Conservation (phyloP, 345 rosid genomes). For the Erucastrum elatum region DNA sequence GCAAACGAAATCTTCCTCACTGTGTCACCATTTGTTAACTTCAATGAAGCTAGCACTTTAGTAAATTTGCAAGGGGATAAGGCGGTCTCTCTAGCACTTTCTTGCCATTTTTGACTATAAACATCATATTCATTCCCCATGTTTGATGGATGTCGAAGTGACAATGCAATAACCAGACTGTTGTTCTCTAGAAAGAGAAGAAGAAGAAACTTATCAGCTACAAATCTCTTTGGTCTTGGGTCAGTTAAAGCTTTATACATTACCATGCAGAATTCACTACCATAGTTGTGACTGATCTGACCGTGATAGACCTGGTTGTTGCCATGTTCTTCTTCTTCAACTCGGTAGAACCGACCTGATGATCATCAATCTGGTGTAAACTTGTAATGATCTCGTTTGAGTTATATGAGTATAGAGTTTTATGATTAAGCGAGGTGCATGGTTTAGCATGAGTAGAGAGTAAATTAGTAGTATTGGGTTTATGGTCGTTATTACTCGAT, state of each 20-base stretch:
- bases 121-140: conserved; percentile 78
- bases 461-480: conserved; percentile 28
- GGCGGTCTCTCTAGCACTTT: conserved; percentile 61
- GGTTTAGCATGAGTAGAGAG: conserved; percentile 31
- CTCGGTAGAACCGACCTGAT: neutral
- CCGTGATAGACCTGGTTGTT: neutral
- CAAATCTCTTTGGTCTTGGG: conserved; percentile 2
- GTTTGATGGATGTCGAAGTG: conserved; percentile 75
- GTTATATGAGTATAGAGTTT: neutral
- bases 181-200: conserved; percentile 31
- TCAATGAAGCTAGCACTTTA: conserved; percentile 53
- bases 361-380: neutral
- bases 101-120: conserved; percentile 70
- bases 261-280: conserved; percentile 28
- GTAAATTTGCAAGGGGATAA: conserved; percentile 74
- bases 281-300: conserved; percentile 6
- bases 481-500: conserved; percentile 17
- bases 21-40: conserved; percentile 23
- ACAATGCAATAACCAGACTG: conserved; percentile 89
- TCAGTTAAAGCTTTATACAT: conserved; percentile 19
- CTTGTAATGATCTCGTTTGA: conserved; percentile 6
- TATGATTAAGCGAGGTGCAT: conserved; percentile 21
- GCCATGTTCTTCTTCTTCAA: neutral
- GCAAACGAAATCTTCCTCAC: neutral
- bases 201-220: neutral